Conservation (phyloP, 2,329 filamentous ascomycete genomes). For the Capronia coronata region DNA sequence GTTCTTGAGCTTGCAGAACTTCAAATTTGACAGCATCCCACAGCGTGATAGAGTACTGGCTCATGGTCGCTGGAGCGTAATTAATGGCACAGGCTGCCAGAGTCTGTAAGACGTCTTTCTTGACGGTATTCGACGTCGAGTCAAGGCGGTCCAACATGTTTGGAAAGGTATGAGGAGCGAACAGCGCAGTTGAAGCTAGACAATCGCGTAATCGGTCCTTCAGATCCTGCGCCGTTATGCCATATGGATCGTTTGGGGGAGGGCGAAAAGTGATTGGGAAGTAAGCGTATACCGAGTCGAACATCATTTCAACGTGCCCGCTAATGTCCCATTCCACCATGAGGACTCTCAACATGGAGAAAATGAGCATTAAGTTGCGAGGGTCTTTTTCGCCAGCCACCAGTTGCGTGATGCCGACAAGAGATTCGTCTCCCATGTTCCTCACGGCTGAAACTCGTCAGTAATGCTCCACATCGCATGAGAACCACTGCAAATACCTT, state of each 20-base stretch:
- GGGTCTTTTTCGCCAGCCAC: constrained; percentile 65
- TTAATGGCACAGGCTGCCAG: constrained; percentile 53
- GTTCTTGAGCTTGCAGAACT: constrained; percentile 60
- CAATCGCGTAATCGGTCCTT: constrained; percentile 59
- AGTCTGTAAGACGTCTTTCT: constrained; percentile 61
- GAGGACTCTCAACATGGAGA: constrained; percentile 59
- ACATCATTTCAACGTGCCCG: constrained; percentile 54
- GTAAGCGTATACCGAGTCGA: constrained; percentile 65
- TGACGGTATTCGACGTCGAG: constrained; percentile 62
- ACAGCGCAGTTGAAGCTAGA: constrained; percentile 55
- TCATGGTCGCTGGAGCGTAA: constrained; percentile 54
- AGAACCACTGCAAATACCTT: constrained; percentile 35
- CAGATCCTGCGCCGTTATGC: constrained; percentile 62
- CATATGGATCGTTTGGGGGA: constrained; percentile 62
- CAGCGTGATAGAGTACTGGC: constrained; percentile 57
- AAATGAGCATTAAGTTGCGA: constrained; percentile 63
- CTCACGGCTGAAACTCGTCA: constrained; percentile 41
- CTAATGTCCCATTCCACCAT: constrained; percentile 63
- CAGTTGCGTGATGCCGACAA: constrained; percentile 56
- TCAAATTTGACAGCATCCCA: constrained; percentile 67
- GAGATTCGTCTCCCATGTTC: constrained; percentile 53
- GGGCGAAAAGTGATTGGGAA: constrained; percentile 66
- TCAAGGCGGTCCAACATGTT: constrained; percentile 63
- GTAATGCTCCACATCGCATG: background rate
- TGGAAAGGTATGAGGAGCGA: constrained; percentile 63